Conservation (phyloP, 2,329 filamentous ascomycete species). For the Tolypocladium guangdongense region DNA sequence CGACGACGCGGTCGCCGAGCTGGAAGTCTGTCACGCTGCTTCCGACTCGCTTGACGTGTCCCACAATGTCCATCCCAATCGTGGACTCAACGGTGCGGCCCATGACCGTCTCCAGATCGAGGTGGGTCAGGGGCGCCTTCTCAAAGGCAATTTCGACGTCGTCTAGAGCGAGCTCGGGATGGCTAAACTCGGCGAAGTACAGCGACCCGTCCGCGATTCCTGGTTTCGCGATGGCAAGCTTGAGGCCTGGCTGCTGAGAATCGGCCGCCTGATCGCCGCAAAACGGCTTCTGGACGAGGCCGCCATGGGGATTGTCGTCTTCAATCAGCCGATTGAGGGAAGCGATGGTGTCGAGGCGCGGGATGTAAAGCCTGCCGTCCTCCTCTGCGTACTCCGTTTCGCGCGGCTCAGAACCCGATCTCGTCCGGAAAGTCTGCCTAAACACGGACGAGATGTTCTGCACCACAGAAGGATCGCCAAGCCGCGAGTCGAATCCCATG, state of each 20-base stretch:
- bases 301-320: conserved; percentile 6
- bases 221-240: conserved; percentile 14
- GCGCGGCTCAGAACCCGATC: conserved; percentile 6
- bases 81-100: conserved; percentile 18
- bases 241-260: conserved; percentile 3
- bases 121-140: conserved; percentile 20
- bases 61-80: conserved; percentile 31
- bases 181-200: conserved; percentile 11
- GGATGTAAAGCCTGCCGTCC: conserved; percentile 27
- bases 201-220: conserved; percentile 14
- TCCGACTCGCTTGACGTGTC: conserved; percentile 24
- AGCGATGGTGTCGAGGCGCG: conserved; percentile 29
- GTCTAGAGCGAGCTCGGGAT: conserved; percentile 12
- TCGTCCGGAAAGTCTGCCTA: conserved; percentile 10
- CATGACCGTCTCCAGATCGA: conserved; percentile 25
- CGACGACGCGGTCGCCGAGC: conserved; percentile 30
- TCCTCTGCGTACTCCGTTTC: conserved; percentile 35
- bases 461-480: conserved; percentile 7
- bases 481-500: conserved; percentile 13
- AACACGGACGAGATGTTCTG: conserved; percentile 15
- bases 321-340: conserved; percentile 35
- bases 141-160: conserved; percentile 31
- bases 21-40: conserved; percentile 17
- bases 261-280: neutral
- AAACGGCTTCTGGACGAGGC: conserved; percentile 11